These are phyloP conservation scores for Aspergillus sp. DNA, from an alignment of 2,329 filamentous ascomycete genomes.

Conservation along the genomic window DNA sequence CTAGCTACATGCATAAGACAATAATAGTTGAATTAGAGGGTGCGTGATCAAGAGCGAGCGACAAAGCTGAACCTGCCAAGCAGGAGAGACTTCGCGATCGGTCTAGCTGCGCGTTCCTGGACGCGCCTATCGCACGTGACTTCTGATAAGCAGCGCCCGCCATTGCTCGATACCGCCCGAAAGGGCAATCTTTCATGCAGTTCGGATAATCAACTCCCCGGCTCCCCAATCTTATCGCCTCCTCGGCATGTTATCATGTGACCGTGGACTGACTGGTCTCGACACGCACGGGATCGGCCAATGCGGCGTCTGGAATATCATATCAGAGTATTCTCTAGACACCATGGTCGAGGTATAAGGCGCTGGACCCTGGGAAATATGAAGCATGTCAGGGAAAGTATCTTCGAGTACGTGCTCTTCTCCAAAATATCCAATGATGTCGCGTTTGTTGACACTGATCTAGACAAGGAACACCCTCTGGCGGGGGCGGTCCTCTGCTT, in stretches of 20 bases:
- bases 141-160: constrained; percentile 10
- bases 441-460: constrained; percentile 12
- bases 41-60: not conserved
- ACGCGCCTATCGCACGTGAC: constrained; percentile 16
- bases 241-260: not conserved
- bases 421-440: not conserved
- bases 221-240: not conserved
- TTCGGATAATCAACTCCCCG: too few relatives aligned
- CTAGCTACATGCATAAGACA: constrained; percentile 22
- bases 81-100: not conserved
- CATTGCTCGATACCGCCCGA: not conserved
- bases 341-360: not conserved
- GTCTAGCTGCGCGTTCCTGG: not conserved
- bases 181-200: not conserved
- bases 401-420: constrained; percentile 23
- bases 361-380: constrained; percentile 19
- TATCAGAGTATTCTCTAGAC: not conserved
- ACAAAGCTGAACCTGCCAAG: too few relatives aligned
- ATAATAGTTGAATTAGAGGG: not conserved
- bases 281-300: not conserved
- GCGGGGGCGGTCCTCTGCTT: constrained; percentile 73
- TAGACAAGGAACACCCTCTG: constrained; percentile 56
- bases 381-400: constrained; percentile 34
- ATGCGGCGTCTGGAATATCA: constrained; percentile 1
- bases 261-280: not conserved